Conservation (phyloP, 192 early-diverging fungal genomes). For the Entrophospora sp. region DNA sequence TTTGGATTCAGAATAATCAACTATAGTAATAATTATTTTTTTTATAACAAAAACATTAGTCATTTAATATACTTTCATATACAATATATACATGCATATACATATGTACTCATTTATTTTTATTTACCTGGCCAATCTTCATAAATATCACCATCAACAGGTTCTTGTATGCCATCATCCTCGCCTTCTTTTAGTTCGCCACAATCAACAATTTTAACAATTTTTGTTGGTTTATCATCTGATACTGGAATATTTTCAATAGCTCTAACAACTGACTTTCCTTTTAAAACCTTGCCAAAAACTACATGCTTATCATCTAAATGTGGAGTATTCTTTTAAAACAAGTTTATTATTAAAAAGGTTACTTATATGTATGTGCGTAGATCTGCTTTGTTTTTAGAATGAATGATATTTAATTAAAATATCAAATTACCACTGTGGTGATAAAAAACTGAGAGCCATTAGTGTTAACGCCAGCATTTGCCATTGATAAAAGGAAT, state of each 20-base stretch:
- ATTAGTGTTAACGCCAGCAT: conserved; percentile 69
- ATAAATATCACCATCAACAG: conserved; percentile 61
- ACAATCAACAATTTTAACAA: conserved; percentile 64
- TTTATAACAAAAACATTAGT: no score
- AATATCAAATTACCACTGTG: no score
- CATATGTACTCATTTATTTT: no score
- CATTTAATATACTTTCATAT: no score
- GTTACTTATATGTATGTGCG: no score
- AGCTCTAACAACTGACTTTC: conserved; percentile 68
- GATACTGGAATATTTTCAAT: conserved; percentile 57
- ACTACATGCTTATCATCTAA: conserved; percentile 73
- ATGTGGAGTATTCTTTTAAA: conserved; percentile 66
- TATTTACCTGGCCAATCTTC: conserved; percentile 68
- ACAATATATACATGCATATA: no score
- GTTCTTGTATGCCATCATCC: conserved; percentile 49
- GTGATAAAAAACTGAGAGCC: conserved; percentile 48
- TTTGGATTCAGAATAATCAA: conserved; percentile 56
- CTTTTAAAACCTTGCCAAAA: conserved; percentile 68
- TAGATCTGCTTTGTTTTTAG: no score
- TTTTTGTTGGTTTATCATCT: conserved; percentile 51
- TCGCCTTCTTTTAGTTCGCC: conserved; percentile 61
- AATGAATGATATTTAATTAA: no score
- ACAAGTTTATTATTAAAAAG: no score
- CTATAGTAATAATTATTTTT: conserved; percentile 34
- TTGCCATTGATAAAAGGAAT: conserved; percentile 75